Evolutionary conservation across 352 stramenopile genomes (phyloP), one percentile per base, ranked within the genome.

Genomic region (Phytophthora cactorum): DNA sequence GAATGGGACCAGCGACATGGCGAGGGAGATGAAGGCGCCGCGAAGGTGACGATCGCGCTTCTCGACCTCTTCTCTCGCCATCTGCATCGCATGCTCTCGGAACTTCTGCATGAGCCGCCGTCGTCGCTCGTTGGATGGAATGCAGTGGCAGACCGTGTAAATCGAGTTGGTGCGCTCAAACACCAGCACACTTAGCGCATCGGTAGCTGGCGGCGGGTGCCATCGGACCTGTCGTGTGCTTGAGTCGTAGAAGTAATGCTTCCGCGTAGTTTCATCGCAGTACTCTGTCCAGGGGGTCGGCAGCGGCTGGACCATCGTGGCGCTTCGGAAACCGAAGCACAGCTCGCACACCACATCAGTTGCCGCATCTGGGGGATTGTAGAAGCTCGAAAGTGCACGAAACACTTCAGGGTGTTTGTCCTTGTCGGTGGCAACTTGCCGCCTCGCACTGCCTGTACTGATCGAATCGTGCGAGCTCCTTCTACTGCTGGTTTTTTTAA

Each of bases 81-180:
- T 78, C 12, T 80, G 65, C 28, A 77, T 45, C 6, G 80, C 77
- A 43, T 84, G 79, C 53, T 80, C 72, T 41, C 70, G 68, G 34
- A 89, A 87, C 53, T 88, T 85, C 36, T 86, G 68, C 76, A 88
- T 83, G 11, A 85, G 72, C n/a, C 77, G 72, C 1, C 59, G 38
- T 0, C 81, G 77, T 7, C 75, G 65, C 28, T 89, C 77, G 25
- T 72, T 71, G 29, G 83, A 89, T 36, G 79, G 83, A 11, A 86
- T 89, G 45, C 81, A 91, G 52, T 61, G 77, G 17, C 81, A 91
- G 5, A 91, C 67, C n/a, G 68, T 86, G 25, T 64, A 74, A 7
- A 88, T 68, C 6, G 83, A 87, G 52, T 86, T 88, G 1, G 81
- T 90, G 39, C 70, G 70, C 44, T 86, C 72, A 57, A 90, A 91